Evolutionary conservation across 1,284 basidiomycete genomes (phyloP), one percentile per base, ranked within the genome.

Genomic region (Rhizopogon hawkerae): DNA sequence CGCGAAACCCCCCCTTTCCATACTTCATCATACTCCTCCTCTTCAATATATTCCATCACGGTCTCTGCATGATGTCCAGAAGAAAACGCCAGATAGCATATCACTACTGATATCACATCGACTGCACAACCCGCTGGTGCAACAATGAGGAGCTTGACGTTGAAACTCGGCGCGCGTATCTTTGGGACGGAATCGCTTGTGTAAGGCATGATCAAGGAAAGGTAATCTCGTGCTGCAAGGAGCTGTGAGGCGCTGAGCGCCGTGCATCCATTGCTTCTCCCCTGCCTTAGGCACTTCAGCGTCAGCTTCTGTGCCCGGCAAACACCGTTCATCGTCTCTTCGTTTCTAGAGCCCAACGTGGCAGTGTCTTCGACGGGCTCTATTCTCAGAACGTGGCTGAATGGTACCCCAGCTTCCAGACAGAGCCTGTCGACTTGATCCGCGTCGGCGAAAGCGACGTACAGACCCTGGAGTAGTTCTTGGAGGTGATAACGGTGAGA

Each of bases 331-430:
- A 47, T 38, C 1, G 35, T 37, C 9, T 38, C 29, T 35, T 57
- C 60, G 21, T 23, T 33, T 49, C 46, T 41, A 1, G 24, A 5
- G 4, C 8, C 35, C 6, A 35, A 3, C 5, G 7, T 5, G 21
- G 14, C 9, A 13, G 13, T 2, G 10, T 9, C 4, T 16, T 33
- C 9, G 3, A 38, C 39, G n/a, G 5, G 35, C 16, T 11, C 33
- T 34, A 62, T 24, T 29, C 46, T 51, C 26, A 62, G 35, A 39
- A 62, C 35, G 31, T 62, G 60, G n/a, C 44, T 60, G 35, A 63
- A 60, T 0, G 39, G 34, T 9, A 45, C 21, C 38, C 45, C n/a
- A 18, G 52, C 53, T 7, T 47, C 46, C 5, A 50, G 54, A 26
- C 47, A 49, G 14, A 59, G 38, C 11, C 26, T 23, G 6, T 18